Percentiles rank a stretch among this genome's conserved stretches.
phyloP scores from a whole-genome alignment of 441 rosid species.

The Aquilaria agallochum region DNA sequence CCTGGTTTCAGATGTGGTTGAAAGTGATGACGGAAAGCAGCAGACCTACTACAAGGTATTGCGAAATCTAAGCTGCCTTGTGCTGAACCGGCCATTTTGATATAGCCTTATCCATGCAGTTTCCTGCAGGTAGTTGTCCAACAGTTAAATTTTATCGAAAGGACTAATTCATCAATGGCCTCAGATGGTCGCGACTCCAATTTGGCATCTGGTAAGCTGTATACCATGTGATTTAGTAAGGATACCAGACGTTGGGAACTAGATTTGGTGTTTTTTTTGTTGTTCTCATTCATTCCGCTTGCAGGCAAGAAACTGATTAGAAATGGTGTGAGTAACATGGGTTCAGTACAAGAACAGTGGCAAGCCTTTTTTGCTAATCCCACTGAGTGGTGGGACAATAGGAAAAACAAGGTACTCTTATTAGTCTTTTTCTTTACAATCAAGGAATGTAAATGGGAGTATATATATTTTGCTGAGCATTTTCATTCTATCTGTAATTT shows the following conservation, averaged over 20 bases:
- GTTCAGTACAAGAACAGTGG: slow-evolving; percentile 46
- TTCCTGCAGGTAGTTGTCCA: slow-evolving; percentile 52
- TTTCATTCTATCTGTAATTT: not conserved
- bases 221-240: not conserved
- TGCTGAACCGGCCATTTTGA: no score
- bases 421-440: slow-evolving; percentile 8
- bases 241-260: not conserved
- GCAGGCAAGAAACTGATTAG: slow-evolving; percentile 32
- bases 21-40: slow-evolving; percentile 47
- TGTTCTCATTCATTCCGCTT: slow-evolving; percentile 5
- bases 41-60: slow-evolving; percentile 59
- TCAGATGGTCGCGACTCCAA: slow-evolving; percentile 25
- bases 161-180: slow-evolving; percentile 23
- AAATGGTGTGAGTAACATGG: slow-evolving; percentile 23
- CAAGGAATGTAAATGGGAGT: not conserved
- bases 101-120: not conserved
- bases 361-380: slow-evolving; percentile 69
- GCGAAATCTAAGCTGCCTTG: not conserved
- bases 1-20: slow-evolving; percentile 45
- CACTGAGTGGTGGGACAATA: slow-evolving; percentile 68
- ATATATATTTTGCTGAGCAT: not conserved
- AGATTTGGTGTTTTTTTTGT: not conserved
- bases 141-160: slow-evolving; percentile 53
- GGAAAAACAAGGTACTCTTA: slow-evolving; percentile 52
- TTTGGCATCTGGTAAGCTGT: slow-evolving; percentile 29